Percentiles rank a stretch among this genome's conserved stretches.
Evolutionary conservation across 306 rosid genomes (phyloP).

Genomic region (Astragalus membranaceus): DNA sequence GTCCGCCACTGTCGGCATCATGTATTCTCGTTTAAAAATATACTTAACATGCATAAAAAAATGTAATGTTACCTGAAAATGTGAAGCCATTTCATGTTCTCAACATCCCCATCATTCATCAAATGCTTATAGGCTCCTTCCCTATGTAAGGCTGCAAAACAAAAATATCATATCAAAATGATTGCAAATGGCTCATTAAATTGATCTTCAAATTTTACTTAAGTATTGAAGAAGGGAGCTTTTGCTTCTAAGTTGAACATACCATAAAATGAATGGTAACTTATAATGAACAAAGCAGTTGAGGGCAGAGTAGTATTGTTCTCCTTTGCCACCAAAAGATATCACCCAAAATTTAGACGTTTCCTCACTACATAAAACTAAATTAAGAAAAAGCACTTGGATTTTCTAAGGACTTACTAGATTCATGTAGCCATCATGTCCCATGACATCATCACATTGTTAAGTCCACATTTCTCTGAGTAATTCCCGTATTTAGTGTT

Average conservation of each 20-base stretch:
- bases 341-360: background rate
- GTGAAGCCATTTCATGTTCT: constrained; percentile 69
- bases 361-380: background rate
- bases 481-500: constrained; percentile 64
- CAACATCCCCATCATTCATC: constrained; percentile 62
- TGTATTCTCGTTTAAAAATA: too few relatives aligned
- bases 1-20: too few relatives aligned
- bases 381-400: background rate
- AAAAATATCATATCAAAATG: background rate
- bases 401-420: constrained; percentile 38
- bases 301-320: constrained; percentile 70
- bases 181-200: background rate
- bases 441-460: constrained; percentile 84
- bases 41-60: too few relatives aligned
- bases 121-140: constrained; percentile 62
- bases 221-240: background rate
- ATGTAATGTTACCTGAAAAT: constrained; percentile 53
- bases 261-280: constrained; percentile 93
- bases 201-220: background rate
- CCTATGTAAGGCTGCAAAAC: constrained; percentile 59
- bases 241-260: background rate
- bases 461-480: constrained; percentile 62
- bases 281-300: constrained; percentile 65
- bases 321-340: constrained; percentile 60
- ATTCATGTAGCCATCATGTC: constrained; percentile 89